Evolutionary conservation across 805 yeast species (phyloP), one percentile per base, ranked within the genome.

Genomic region (Pichia heedii): DNA sequence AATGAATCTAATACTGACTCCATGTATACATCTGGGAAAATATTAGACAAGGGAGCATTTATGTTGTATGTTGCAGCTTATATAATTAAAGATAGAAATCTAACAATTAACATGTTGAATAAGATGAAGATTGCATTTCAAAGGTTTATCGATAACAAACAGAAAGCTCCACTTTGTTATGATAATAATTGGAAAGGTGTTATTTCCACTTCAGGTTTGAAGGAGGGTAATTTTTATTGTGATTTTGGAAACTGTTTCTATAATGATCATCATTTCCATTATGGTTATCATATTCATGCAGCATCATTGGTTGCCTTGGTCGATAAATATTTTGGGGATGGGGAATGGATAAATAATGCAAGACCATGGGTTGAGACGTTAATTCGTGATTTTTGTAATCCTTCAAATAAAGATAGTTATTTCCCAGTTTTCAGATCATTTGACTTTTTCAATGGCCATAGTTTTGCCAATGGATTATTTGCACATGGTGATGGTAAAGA

Each of bases 1-100:
- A 72, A 70, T 16, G 74, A 71, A 60, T 72, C 82, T n/a, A 66
- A 82, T 54, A 66, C 81, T 11, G 86, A 86, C 49, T 86, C 96
- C 0, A 89, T 89, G 84, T 90, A 90, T 63, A 79, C 85, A 19
- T 74, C 95, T 2, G 98, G 97, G 12, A 90, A 93, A 60, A 71
- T 78, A 22, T 66, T 89, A 40, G 96, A 88, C 52, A 93, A 89
- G 64, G 93, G 84, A 63, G 96, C 97, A 0, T 83, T 84, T 70
- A 73, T 93, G 41, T 69, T 87, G 13, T 83, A 83, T 49, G 85
- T 80, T 11, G 77, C 81, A 33, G 79, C 82, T 43, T 79, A 70
- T 48, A 70, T 90, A 18, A 60, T 90, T 37, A 58, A 74, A 18
- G 83, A 89, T 56, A 56, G 62, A 0, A 59, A 55, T 1, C 62